These are phyloP conservation scores for Marchantia paleacea DNA, from an alignment of 225 moss, liverwort and hornwort genomes.

Conservation along the genomic window DNA sequence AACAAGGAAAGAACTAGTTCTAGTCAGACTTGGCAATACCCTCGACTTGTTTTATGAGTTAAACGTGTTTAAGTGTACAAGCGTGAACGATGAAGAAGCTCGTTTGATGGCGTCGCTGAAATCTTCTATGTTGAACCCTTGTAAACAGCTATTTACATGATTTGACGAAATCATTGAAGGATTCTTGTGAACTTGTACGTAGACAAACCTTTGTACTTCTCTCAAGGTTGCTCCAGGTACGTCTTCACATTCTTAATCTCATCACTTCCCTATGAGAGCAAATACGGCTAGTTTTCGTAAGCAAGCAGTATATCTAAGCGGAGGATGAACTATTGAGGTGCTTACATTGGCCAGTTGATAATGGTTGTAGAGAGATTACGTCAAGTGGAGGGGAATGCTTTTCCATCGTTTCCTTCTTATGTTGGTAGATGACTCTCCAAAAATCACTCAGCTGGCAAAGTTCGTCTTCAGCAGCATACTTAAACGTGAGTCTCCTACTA, in stretches of 20 bases:
- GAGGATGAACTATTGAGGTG: not conserved
- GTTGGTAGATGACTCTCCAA: constrained; percentile 53
- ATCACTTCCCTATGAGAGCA: not conserved
- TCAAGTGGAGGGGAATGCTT: constrained; percentile 56
- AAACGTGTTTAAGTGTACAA: too few species aligned
- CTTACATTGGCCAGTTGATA: not conserved
- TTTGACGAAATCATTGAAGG: constrained; percentile 49
- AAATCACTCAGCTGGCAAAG: constrained; percentile 50
- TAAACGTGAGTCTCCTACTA: constrained; percentile 37
- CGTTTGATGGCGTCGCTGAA: too few species aligned
- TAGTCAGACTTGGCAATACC: not conserved
- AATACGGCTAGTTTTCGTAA: not conserved
- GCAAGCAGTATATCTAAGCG: not conserved
- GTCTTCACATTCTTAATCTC: not conserved
- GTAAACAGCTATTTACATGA: constrained; percentile 47
- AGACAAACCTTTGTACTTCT: constrained; percentile 55
- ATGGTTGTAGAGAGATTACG: constrained; percentile 49
- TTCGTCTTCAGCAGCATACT: constrained; percentile 47
- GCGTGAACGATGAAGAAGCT: too few species aligned
- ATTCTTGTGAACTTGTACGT: constrained; percentile 54
- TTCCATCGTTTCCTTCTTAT: constrained; percentile 58
- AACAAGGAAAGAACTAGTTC: not conserved
- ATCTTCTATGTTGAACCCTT: not conserved
- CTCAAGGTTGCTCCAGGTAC: constrained; percentile 52
- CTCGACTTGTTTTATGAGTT: not conserved